These are phyloP conservation scores for Fusarium pininemorale DNA, from an alignment of 2,329 filamentous ascomycete species.

Conservation along the genomic window DNA sequence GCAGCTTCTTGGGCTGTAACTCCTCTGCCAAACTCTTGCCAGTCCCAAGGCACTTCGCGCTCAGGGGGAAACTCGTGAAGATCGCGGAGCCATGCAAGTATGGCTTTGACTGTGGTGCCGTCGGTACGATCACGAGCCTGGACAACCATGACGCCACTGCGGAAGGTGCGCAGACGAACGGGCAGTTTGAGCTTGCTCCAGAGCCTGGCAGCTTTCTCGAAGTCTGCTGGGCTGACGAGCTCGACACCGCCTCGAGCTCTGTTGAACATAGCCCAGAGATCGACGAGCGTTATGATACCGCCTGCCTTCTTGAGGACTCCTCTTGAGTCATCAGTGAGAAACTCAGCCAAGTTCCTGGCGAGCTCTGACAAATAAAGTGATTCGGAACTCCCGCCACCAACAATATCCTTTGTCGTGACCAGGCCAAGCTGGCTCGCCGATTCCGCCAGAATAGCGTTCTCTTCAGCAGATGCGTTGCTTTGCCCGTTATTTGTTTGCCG, in stretches of 20 bases:
- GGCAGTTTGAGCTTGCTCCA: slow-evolving; percentile 91
- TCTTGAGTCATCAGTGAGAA: slow-evolving; percentile 83
- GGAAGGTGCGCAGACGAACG: slow-evolving; percentile 86
- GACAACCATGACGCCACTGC: slow-evolving; percentile 92
- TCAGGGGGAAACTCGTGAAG: slow-evolving; percentile 73
- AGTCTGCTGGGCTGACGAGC: slow-evolving; percentile 89
- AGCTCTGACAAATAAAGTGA: slow-evolving; percentile 90
- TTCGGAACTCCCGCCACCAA: slow-evolving; percentile 78
- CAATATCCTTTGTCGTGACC: slow-evolving; percentile 94
- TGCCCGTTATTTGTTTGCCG: slow-evolving; percentile 69
- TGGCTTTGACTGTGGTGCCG: slow-evolving; percentile 82
- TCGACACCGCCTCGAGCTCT: slow-evolving; percentile 92
- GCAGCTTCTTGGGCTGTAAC: slow-evolving; percentile 91
- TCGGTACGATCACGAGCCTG: slow-evolving; percentile 90
- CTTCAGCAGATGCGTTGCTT: slow-evolving; percentile 71
- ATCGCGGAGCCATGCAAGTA: slow-evolving; percentile 81
- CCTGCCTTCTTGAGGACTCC: slow-evolving; percentile 82
- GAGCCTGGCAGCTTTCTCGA: slow-evolving; percentile 85
- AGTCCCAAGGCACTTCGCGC: slow-evolving; percentile 77
- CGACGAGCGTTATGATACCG: slow-evolving; percentile 88
- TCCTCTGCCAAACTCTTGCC: slow-evolving; percentile 80
- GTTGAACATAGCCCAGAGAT: slow-evolving; percentile 96
- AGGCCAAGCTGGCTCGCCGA: slow-evolving; percentile 83
- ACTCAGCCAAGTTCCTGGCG: slow-evolving; percentile 85
- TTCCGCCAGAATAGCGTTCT: slow-evolving; percentile 79